Percentiles rank a stretch among this genome's conserved stretches.
phyloP scores from a whole-genome alignment of 2,329 filamentous ascomycete species.

The Fonsecaea nubica region DNA sequence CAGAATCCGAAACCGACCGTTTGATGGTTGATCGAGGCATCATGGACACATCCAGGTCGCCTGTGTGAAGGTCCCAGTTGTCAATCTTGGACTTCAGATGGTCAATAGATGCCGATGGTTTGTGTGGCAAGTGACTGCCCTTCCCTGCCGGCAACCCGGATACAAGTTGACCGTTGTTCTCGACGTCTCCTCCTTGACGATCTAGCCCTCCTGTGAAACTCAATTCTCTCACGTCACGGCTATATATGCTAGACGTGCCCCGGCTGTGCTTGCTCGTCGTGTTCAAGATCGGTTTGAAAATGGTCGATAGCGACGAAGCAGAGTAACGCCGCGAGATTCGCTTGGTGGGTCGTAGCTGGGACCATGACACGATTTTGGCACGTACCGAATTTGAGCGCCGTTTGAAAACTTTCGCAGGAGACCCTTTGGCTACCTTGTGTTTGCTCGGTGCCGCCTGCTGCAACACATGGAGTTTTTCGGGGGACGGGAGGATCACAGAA shows the following conservation, averaged over 20 bases:
- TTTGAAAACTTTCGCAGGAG: constrained; percentile 6
- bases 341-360: constrained; percentile 11
- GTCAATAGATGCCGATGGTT: constrained; percentile 23
- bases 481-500: constrained; percentile 24
- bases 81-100: constrained; percentile 33
- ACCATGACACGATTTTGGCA: constrained; percentile 19
- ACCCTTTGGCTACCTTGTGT: constrained; percentile 7
- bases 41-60: constrained; percentile 11
- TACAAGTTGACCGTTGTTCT: constrained; percentile 2
- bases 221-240: constrained; percentile 33
- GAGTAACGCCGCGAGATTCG: constrained; percentile 19
- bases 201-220: constrained; percentile 24
- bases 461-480: constrained; percentile 2
- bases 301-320: constrained; percentile 29
- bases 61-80: constrained; percentile 33
- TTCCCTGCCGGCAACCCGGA: neutral
- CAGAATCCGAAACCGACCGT: constrained; percentile 30
- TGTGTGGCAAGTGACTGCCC: constrained; percentile 4
- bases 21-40: constrained; percentile 14
- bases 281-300: constrained; percentile 28
- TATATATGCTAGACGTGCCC: constrained; percentile 36
- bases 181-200: constrained; percentile 3
- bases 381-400: constrained; percentile 14
- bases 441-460: neutral
- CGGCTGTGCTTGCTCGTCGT: constrained; percentile 18